Base-by-base conservation (phyloP, 2,329 filamentous ascomycete species). In the Penicillium sp. region DNA sequence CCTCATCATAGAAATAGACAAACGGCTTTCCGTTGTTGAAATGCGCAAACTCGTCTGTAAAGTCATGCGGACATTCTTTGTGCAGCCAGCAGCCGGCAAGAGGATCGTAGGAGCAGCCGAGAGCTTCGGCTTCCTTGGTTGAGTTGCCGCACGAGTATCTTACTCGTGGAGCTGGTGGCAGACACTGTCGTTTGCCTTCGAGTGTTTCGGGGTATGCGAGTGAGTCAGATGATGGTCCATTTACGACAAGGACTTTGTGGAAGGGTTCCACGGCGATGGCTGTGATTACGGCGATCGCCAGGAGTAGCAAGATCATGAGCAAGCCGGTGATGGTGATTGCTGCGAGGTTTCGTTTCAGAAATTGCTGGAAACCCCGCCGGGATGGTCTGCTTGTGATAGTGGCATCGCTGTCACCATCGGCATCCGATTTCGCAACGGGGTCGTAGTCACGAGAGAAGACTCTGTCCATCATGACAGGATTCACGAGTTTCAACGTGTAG, bases 31-130 rank as follows among this genome's bases (percentile, higher is more conserved):
- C 54, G 9, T 56, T 28, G 15, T 54, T 52, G 40, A 54, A 56
- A 22, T 43, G 41, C 5, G 49, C 31, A 8, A 56, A 56, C 22
- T 48, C 54, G 1, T 53, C 22, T 5, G 52, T 42, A n/a, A 48
- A 53, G 33, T 56, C 54, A 19, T 34, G 49, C 1, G 54, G 52
- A 17, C 54, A 56, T 28, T 54, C 33, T n/a, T 42, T 33, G 42
- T 54, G 54, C n/a, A 56, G 32, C 52, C 54, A 56, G 42, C 54
- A 56, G 26, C 52, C 52, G 7, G 54, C 41, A 21, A 56, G 46
- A 17, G 54, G 49, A 29, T 56, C 54, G 43, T 54, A 56, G 9
- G 40, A 46, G 33, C 54, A 56, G 29, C 54, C 54, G 12, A 42
- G 46, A 2, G 29, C 34, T 44, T 52, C 39, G 6, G 54, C 54